Evolutionary conservation across 441 rosid genomes (phyloP).

Genomic region (Geranium incanum): DNA sequence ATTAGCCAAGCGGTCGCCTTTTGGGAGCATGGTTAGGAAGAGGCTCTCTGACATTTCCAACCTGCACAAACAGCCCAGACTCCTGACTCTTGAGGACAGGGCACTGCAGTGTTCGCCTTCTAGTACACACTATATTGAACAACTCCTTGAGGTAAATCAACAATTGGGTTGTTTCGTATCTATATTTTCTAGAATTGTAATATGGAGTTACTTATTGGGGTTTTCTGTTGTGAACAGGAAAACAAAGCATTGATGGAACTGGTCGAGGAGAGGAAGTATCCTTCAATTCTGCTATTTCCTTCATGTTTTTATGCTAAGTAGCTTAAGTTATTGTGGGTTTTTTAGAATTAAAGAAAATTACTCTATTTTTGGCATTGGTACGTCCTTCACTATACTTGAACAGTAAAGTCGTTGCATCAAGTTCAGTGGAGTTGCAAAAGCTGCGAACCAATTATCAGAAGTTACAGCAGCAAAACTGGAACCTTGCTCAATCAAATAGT

Average conservation of each 20-base stretch:
- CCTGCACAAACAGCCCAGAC: conserved; percentile 34
- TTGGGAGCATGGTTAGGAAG: conserved; percentile 43
- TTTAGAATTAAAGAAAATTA: too few relatives aligned
- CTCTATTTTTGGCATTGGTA: not conserved
- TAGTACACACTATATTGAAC: conserved; percentile 32
- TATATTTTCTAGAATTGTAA: not conserved
- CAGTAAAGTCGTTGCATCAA: conserved; percentile 52
- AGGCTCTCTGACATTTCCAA: conserved; percentile 70
- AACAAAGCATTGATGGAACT: conserved; percentile 50
- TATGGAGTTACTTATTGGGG: not conserved
- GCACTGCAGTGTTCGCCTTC: conserved; percentile 22
- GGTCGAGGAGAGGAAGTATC: conserved; percentile 71
- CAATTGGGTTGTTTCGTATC: not conserved
- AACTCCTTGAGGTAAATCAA: conserved; percentile 45
- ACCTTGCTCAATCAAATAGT: conserved; percentile 58
- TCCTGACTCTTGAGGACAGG: conserved; percentile 20
- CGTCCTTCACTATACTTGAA: conserved; percentile 29
- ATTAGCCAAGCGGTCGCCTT: conserved; percentile 52
- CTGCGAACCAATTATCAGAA: conserved; percentile 42
- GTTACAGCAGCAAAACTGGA: conserved; percentile 53
- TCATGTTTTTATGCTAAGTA: not conserved
- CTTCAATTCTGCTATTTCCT: conserved; percentile 17
- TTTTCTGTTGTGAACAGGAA: conserved; percentile 36
- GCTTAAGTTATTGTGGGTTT: not conserved
- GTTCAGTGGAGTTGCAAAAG: conserved; percentile 42